Conservation (phyloP, 345 rosid genomes). For the Alliaria petiolata region DNA sequence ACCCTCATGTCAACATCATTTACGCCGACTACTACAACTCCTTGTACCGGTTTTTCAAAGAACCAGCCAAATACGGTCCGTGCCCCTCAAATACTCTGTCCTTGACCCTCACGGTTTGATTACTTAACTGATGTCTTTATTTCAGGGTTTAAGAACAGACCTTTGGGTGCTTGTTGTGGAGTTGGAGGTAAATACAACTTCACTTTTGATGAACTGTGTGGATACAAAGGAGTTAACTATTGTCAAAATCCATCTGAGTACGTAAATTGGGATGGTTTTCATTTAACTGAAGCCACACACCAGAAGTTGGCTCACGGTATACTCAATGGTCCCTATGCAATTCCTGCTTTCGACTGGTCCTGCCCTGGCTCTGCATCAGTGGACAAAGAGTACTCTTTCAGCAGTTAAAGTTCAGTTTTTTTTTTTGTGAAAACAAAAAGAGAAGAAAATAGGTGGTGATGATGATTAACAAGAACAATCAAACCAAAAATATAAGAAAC, state of each 20-base stretch:
- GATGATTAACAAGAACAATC: neutral
- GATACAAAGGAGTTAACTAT: neutral
- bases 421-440: neutral
- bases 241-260: slow-evolving; percentile 36
- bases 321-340: slow-evolving; percentile 26
- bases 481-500: too few species aligned
- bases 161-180: slow-evolving; percentile 44
- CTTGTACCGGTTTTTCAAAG: too few species aligned
- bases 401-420: neutral
- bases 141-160: slow-evolving; percentile 30
- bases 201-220: slow-evolving; percentile 21
- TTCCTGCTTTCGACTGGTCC: slow-evolving; percentile 24
- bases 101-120: too few species aligned
- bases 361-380: neutral
- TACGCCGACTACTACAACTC: too few species aligned
- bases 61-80: too few species aligned
- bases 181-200: slow-evolving; percentile 43
- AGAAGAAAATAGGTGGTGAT: neutral
- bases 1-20: too few species aligned
- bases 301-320: slow-evolving; percentile 11
- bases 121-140: too few species aligned
- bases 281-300: slow-evolving; percentile 30
- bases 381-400: neutral
- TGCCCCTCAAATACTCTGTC: too few species aligned
- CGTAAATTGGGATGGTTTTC: slow-evolving; percentile 50